Conservation (phyloP, 2,329 filamentous ascomycete genomes). For the Clonostachys solani region DNA sequence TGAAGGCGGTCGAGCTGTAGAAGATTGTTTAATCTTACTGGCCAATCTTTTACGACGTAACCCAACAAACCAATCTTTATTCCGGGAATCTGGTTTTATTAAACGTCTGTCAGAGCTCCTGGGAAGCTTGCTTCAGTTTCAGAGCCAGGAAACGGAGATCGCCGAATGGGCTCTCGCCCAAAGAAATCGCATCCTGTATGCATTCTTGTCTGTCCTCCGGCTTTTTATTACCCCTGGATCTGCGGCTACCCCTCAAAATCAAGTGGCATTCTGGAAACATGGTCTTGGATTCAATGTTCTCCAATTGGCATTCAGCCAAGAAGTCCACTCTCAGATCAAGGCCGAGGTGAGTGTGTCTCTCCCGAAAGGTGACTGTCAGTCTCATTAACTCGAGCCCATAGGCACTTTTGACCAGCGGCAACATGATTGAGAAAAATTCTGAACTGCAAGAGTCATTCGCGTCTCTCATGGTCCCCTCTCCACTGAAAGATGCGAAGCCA, state of each 20-base stretch:
- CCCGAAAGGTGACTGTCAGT: not conserved
- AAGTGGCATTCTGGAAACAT: slow-evolving; percentile 79
- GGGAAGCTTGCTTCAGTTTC: slow-evolving; percentile 49
- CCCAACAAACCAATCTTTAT: slow-evolving; percentile 86
- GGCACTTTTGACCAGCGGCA: slow-evolving; percentile 80
- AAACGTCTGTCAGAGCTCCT: slow-evolving; percentile 68
- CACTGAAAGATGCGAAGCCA: slow-evolving; percentile 35
- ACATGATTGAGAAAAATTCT: slow-evolving; percentile 79
- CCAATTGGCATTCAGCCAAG: slow-evolving; percentile 74
- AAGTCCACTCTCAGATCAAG: slow-evolving; percentile 71
- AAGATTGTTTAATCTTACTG: slow-evolving; percentile 88
- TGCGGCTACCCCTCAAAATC: slow-evolving; percentile 75
- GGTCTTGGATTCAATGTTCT: slow-evolving; percentile 76
- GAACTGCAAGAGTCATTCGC: slow-evolving; percentile 85
- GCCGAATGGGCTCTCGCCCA: slow-evolving; percentile 74
- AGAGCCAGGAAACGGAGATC: slow-evolving; percentile 50
- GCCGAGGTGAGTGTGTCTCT: slow-evolving; percentile 57
- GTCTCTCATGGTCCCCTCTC: slow-evolving; percentile 71
- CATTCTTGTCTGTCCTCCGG: slow-evolving; percentile 78
- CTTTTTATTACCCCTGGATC: slow-evolving; percentile 83
- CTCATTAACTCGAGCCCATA: slow-evolving; percentile 22
- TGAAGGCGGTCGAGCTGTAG: slow-evolving; percentile 81
- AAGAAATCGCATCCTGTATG: slow-evolving; percentile 87
- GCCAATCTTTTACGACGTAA: slow-evolving; percentile 87
- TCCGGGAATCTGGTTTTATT: slow-evolving; percentile 85